These are phyloP conservation scores for Colletotrichum simmondsii DNA, from an alignment of 2,329 filamentous ascomycete species.

Conservation along the genomic window DNA sequence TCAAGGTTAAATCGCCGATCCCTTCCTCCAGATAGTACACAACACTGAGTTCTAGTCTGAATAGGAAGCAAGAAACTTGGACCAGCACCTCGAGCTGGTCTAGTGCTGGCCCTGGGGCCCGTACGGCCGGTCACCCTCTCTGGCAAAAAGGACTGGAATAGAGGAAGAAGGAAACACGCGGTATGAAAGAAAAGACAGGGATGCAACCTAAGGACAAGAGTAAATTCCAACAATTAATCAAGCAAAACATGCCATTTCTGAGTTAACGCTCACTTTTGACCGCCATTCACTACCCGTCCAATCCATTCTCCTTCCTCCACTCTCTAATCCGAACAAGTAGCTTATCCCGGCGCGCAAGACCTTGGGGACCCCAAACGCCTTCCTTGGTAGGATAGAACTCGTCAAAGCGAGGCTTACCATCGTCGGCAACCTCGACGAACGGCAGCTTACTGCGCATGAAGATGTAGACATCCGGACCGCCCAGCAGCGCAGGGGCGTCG, in stretches of 20 bases:
- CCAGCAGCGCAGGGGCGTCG: constrained; percentile 46
- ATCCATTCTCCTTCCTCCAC: constrained; percentile 12
- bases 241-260: neutral
- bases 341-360: constrained; percentile 42
- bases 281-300: neutral
- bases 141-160: neutral
- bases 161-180: neutral
- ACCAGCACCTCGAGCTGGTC: neutral
- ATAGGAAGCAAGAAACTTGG: neutral
- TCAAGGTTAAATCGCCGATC: neutral
- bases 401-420: constrained; percentile 50
- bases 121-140: neutral
- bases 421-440: constrained; percentile 50
- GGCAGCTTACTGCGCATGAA: constrained; percentile 50
- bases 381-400: constrained; percentile 46
- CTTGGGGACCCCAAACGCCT: constrained; percentile 46
- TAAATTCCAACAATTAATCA: neutral
- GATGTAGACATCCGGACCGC: constrained; percentile 58
- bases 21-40: neutral
- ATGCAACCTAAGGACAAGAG: neutral
- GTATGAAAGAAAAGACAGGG: neutral
- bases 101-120: neutral
- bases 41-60: neutral
- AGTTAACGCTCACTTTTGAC: neutral
- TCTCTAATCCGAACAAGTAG: constrained; percentile 37